These are phyloP conservation scores for Hippophae tibetana DNA, from an alignment of 306 rosid genomes.

Conservation along the genomic window DNA sequence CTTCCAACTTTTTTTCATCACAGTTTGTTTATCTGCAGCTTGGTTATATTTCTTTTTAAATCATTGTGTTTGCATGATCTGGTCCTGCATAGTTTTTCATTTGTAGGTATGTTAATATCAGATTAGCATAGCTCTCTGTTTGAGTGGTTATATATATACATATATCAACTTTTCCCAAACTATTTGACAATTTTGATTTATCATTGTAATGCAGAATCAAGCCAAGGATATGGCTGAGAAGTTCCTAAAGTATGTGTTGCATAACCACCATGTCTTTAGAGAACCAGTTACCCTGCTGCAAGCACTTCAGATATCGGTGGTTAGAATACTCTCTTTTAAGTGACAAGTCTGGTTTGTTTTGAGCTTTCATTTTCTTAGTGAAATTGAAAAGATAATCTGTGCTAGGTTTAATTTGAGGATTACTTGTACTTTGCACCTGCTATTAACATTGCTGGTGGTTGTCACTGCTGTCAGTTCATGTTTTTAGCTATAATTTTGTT, in stretches of 20 bases:
- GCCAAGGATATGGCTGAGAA: conserved; percentile 32
- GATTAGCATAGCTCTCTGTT: neutral
- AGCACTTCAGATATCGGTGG: conserved; percentile 84
- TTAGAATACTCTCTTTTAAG: conserved; percentile 29
- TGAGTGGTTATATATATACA: neutral
- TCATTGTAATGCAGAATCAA: conserved; percentile 45
- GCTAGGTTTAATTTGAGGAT: conserved; percentile 1
- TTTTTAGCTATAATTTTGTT: neutral
- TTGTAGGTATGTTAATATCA: neutral
- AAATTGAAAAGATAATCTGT: neutral
- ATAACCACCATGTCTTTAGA: conserved; percentile 41
- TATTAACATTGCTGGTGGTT: neutral
- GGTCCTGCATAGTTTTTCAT: neutral
- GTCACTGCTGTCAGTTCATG: neutral
- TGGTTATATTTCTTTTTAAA: neutral
- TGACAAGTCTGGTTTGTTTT: conserved; percentile 2
- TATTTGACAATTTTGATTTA: conserved; percentile 9
- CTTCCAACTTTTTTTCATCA: neutral
- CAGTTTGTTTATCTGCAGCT: neutral
- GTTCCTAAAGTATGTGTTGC: conserved; percentile 54
- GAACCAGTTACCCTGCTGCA: conserved; percentile 49
- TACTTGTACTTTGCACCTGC: neutral
- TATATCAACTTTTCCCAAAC: neutral
- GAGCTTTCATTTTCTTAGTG: neutral
- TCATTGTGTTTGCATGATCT: neutral